phyloP scores from a whole-genome alignment of 2,329 filamentous ascomycete species.

The Domatiomyces globalis region DNA sequence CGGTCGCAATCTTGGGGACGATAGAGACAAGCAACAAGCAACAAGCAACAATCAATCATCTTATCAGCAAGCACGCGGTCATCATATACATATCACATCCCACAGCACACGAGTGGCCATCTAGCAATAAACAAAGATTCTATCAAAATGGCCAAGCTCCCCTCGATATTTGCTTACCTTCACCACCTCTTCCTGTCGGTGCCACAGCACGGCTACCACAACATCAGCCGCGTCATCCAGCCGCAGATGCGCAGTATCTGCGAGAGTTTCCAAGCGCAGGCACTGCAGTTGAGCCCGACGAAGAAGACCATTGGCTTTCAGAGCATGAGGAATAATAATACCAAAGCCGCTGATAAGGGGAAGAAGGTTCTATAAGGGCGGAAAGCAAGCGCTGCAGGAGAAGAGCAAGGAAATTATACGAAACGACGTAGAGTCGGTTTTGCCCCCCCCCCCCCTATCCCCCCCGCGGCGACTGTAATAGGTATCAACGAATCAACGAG shows the following conservation, averaged over 20 bases:
- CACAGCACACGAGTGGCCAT: background rate
- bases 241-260: slow-evolving; percentile 16
- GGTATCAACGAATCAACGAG: no score
- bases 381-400: background rate
- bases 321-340: background rate
- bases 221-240: slow-evolving; percentile 17
- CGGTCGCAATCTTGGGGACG: background rate
- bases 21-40: background rate
- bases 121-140: background rate
- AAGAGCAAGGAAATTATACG: background rate
- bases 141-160: background rate
- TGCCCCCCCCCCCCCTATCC: no score
- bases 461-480: no score
- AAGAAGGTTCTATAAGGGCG: background rate
- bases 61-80: background rate
- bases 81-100: no score
- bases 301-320: background rate
- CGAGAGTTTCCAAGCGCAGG: slow-evolving; percentile 8
- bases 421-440: no score
- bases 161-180: slow-evolving; percentile 6
- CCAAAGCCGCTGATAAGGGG: background rate
- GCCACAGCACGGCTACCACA: slow-evolving; percentile 17
- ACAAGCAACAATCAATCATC: no score
- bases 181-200: slow-evolving; percentile 15
- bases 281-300: background rate